These are phyloP conservation scores for Botryobasidium botryosum DNA, from an alignment of 768 basidiomycete genomes.

Conservation along the genomic window DNA sequence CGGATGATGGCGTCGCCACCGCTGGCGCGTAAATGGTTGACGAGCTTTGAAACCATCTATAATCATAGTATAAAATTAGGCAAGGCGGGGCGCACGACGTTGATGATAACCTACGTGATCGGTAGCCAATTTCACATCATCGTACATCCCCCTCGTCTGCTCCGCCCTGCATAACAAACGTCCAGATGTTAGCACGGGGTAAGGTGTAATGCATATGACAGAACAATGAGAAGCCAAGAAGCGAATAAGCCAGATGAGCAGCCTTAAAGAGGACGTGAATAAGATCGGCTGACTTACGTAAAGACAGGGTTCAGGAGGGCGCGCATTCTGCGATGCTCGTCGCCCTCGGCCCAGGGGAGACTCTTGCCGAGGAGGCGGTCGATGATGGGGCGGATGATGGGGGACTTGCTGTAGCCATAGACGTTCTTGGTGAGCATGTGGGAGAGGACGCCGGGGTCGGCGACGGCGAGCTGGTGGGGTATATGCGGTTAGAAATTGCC, in stretches of 20 bases:
- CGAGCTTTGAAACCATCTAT: slow-evolving; percentile 5
- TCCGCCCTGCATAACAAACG: no score
- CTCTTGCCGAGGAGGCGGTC: slow-evolving; percentile 19
- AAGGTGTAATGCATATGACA: not conserved
- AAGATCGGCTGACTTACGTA: slow-evolving; percentile 1
- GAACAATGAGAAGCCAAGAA: not conserved
- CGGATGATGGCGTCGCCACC: slow-evolving; percentile 4
- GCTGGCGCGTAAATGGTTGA: not conserved
- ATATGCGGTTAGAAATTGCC: no score
- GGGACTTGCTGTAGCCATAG: slow-evolving; percentile 13
- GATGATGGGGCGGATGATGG: slow-evolving; percentile 15
- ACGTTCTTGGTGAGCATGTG: slow-evolving; percentile 11
- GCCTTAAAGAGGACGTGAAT: no score
- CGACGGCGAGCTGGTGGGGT: slow-evolving; percentile 14
- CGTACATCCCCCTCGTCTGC: slow-evolving; percentile 4
- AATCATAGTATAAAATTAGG: not conserved
- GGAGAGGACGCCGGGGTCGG: slow-evolving; percentile 14
- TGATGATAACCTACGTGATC: slow-evolving; percentile 1
- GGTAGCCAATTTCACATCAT: slow-evolving; percentile 1
- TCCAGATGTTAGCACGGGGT: no score
- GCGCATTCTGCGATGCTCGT: slow-evolving; percentile 18
- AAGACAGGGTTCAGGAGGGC: slow-evolving; percentile 9
- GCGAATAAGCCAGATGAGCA: no score
- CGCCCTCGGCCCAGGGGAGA: slow-evolving; percentile 20
- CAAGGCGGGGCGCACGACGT: not conserved